A percentile compares a stretch with the other conserved stretches of the same genome.
Conservation (phyloP, 208 protist genomes). For the Dictyostelium gargantuum region DNA sequence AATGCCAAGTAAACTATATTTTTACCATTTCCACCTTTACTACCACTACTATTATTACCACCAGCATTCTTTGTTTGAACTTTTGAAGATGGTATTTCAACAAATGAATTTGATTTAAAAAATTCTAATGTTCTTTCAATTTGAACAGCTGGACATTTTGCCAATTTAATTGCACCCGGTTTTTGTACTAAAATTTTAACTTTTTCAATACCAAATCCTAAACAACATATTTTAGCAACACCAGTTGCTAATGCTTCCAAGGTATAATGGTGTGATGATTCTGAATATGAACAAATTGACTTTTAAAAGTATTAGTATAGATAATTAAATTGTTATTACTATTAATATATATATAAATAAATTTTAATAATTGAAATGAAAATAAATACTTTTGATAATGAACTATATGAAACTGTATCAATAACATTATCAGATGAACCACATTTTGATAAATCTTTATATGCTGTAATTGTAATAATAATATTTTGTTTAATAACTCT, state of each 20-base stretch:
- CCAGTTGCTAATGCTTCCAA: conserved; percentile 67
- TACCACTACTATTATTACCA: not conserved
- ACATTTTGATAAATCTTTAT: conserved; percentile 67
- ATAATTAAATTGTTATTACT: not conserved
- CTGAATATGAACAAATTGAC: conserved; percentile 67
- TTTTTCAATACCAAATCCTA: conserved; percentile 35
- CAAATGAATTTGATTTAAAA: conserved; percentile 12
- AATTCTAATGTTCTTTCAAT: conserved; percentile 68
- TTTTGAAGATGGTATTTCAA: not conserved
- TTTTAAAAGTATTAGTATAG: not conserved
- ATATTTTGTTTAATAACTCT: conserved; percentile 73
- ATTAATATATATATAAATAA: not conserved
- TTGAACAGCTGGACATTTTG: conserved; percentile 67
- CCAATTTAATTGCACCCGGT: conserved; percentile 70
- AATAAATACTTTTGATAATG: conserved; percentile 61
- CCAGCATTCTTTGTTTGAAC: not conserved
- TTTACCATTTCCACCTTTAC: not conserved
- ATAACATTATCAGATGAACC: conserved; percentile 62
- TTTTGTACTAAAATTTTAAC: conserved; percentile 71
- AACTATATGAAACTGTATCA: conserved; percentile 72
- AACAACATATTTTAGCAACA: conserved; percentile 67
- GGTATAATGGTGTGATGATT: conserved; percentile 76
- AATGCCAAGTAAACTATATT: not conserved
- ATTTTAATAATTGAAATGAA: not conserved
- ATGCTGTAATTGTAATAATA: conserved; percentile 65